Evolutionary conservation across 768 basidiomycete species (phyloP).

Genomic region (Kwoniella dejecticola): DNA sequence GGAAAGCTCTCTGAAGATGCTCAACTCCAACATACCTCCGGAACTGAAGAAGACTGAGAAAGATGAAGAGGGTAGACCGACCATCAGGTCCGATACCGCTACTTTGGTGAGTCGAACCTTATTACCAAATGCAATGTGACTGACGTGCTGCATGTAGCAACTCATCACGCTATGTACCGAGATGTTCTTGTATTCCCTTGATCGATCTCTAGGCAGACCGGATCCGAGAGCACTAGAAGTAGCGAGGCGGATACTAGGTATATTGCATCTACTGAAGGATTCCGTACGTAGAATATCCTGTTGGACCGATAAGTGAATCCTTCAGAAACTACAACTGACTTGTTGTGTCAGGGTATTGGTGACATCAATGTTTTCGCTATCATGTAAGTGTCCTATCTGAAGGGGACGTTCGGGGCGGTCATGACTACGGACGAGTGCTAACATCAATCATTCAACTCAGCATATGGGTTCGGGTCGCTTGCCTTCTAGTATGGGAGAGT

Average conservation of each 20-base stretch:
- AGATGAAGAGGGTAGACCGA: background rate
- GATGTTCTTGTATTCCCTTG: slow-evolving; percentile 21
- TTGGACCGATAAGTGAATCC: background rate
- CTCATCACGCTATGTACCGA: slow-evolving; percentile 24
- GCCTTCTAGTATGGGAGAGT: slow-evolving; percentile 16
- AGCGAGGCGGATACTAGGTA: slow-evolving; percentile 16
- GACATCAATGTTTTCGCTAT: slow-evolving; percentile 24
- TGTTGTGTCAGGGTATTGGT: slow-evolving; percentile 13
- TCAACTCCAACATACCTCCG: background rate
- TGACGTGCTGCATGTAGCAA: slow-evolving; percentile 10
- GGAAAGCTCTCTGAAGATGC: background rate
- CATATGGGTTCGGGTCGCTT: slow-evolving; percentile 14
- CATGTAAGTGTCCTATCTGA: slow-evolving; percentile 7
- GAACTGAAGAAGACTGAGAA: background rate
- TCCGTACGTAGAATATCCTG: slow-evolving; percentile 2
- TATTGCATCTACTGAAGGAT: slow-evolving; percentile 19
- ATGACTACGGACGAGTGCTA: background rate
- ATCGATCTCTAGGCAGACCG: background rate
- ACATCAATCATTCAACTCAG: slow-evolving; percentile 3
- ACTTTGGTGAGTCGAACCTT: slow-evolving; percentile 5
- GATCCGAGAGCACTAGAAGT: slow-evolving; percentile 12
- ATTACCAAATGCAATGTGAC: too few species aligned
- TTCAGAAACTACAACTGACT: background rate
- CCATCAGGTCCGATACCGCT: slow-evolving; percentile 1
- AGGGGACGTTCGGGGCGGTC: background rate